phyloP scores from a whole-genome alignment of 202 grass and related monocot species.

The Carex arenaria region DNA sequence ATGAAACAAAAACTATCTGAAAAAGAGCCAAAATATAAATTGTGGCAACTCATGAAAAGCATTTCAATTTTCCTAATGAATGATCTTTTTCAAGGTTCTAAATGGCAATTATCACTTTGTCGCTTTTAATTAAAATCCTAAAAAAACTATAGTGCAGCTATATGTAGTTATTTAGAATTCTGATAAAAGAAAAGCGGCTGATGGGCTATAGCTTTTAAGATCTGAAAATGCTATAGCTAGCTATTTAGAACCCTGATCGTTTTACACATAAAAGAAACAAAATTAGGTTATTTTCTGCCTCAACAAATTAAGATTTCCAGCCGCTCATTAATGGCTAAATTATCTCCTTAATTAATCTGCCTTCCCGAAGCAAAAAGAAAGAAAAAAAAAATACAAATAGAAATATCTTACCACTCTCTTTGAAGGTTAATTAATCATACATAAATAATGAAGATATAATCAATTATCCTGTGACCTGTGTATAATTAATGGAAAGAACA shows the following conservation, averaged over 20 bases:
- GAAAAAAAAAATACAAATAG: not conserved
- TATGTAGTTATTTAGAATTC: no score
- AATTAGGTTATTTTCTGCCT: not conserved
- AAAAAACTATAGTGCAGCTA: no score
- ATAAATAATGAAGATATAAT: not conserved
- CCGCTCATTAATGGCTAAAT: not conserved
- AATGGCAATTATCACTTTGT: no score
- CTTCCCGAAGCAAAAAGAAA: not conserved
- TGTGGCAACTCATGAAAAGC: not conserved
- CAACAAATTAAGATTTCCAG: not conserved
- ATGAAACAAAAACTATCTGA: not conserved
- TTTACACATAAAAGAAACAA: not conserved
- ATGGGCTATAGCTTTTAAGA: no score
- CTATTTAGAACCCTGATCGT: not conserved
- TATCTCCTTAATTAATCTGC: not conserved
- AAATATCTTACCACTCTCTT: not conserved
- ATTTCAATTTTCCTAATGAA: not conserved
- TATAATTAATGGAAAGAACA: not conserved
- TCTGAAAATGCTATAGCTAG: no score
- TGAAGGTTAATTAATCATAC: not conserved
- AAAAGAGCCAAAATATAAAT: not conserved
- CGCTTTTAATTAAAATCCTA: no score
- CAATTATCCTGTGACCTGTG: not conserved
- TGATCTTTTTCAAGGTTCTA: not conserved
- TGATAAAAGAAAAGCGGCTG: no score